Conservation (phyloP, 192 early-diverging fungal genomes). For the Coemansia biformis region DNA sequence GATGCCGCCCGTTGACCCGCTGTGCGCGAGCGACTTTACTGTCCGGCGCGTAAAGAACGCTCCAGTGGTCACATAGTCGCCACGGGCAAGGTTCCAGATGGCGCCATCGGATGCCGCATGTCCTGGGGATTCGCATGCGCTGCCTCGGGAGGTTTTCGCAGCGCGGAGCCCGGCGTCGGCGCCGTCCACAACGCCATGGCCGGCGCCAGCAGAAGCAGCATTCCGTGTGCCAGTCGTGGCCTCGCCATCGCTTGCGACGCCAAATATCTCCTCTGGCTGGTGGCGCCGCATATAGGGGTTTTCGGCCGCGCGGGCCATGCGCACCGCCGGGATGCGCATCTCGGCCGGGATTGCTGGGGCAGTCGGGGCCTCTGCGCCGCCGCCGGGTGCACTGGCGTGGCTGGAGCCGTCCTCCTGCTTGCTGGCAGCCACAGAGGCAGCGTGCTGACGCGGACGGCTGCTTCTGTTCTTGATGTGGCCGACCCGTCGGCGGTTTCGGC, state of each 20-base stretch:
- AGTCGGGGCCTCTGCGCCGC: no score
- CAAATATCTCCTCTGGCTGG: conserved; percentile 8
- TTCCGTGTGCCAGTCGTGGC: background rate
- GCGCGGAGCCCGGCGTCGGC: background rate
- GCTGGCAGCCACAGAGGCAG: background rate
- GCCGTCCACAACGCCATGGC: no score
- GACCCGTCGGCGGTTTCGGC: conserved; percentile 29
- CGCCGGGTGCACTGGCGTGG: background rate
- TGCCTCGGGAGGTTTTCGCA: background rate
- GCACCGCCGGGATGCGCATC: conserved; percentile 29
- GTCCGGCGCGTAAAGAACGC: conserved; percentile 46
- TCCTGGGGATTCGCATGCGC: background rate
- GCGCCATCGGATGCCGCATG: conserved; percentile 7
- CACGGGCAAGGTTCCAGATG: conserved; percentile 36
- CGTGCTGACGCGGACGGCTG: background rate
- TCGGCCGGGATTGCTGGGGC: conserved; percentile 29
- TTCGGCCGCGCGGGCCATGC: conserved; percentile 7
- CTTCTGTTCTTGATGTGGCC: conserved; percentile 25
- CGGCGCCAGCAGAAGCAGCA: no score
- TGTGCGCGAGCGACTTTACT: conserved; percentile 38
- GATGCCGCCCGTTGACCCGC: conserved; percentile 43
- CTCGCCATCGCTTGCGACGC: background rate
- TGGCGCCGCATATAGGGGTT: conserved; percentile 38
- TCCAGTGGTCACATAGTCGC: conserved; percentile 44
- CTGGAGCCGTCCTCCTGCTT: no score